Conservation (phyloP, 2,329 filamentous ascomycete species). For the Orbilia oligospora region DNA sequence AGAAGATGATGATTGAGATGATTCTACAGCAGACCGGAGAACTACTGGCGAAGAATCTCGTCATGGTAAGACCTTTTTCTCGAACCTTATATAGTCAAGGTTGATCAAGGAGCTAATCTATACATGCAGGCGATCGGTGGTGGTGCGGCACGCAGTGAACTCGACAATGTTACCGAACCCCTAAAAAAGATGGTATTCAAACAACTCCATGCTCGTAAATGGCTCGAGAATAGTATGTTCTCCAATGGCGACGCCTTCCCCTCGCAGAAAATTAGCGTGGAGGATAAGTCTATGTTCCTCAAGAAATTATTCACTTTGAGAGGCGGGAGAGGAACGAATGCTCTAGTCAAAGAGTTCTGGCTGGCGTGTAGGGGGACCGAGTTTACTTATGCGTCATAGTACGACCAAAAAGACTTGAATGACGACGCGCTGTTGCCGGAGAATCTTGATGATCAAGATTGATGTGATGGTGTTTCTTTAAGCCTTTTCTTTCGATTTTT, state of each 20-base stretch:
- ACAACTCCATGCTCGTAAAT: constrained; percentile 73
- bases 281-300: constrained; percentile 76
- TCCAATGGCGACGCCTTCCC: constrained; percentile 71
- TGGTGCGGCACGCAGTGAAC: constrained; percentile 78
- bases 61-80: constrained; percentile 57
- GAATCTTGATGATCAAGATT: not conserved
- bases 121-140: constrained; percentile 75
- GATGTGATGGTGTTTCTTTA: not conserved
- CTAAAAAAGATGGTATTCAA: constrained; percentile 77
- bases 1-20: constrained; percentile 67
- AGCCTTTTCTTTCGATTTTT: not conserved
- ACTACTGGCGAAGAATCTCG: constrained; percentile 63
- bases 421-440: not conserved
- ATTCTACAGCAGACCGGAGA: constrained; percentile 64
- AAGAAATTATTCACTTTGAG: constrained; percentile 78
- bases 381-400: constrained; percentile 64
- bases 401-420: not conserved
- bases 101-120: not conserved
- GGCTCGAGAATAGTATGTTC: constrained; percentile 75
- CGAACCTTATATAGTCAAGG: not conserved
- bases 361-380: constrained; percentile 73
- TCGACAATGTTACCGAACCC: constrained; percentile 79
- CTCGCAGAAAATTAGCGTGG: constrained; percentile 72
- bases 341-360: constrained; percentile 80
- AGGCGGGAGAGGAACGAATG: constrained; percentile 76